Evolutionary conservation across 2,329 filamentous ascomycete species (phyloP).

Genomic region (Talaromyces sp.): DNA sequence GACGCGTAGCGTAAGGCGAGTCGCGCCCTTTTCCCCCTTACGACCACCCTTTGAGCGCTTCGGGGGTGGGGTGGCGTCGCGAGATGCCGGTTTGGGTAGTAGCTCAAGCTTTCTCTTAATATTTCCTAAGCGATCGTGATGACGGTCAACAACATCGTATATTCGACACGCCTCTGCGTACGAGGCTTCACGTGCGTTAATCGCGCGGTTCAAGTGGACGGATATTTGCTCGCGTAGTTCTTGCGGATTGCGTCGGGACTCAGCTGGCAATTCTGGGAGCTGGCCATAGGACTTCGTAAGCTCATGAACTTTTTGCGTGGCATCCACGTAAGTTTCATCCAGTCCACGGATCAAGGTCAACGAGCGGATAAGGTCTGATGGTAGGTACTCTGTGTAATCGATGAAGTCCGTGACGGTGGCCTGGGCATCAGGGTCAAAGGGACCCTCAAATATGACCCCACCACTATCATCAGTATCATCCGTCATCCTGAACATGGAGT

Average conservation of each 20-base stretch:
- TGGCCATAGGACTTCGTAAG: constrained; percentile 43
- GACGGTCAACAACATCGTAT: constrained; percentile 56
- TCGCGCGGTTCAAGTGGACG: constrained; percentile 51
- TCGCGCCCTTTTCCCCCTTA: constrained; percentile 34
- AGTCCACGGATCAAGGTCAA: constrained; percentile 56
- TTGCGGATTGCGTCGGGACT: constrained; percentile 50
- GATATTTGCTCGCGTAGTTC: constrained; percentile 56
- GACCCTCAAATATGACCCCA: constrained; percentile 45
- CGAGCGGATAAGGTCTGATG: constrained; percentile 61
- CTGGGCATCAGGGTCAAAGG: constrained; percentile 61
- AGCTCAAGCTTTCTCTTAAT: constrained; percentile 61
- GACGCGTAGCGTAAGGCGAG: constrained; percentile 43
- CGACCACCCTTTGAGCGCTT: constrained; percentile 42
- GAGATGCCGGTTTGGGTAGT: constrained; percentile 57
- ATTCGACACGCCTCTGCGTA: constrained; percentile 55
- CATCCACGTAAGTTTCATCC: constrained; percentile 44
- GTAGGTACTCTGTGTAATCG: constrained; percentile 66
- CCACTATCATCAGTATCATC: constrained; percentile 42
- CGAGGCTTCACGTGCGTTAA: constrained; percentile 54
- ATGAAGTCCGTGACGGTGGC: constrained; percentile 65
- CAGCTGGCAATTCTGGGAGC: constrained; percentile 50
- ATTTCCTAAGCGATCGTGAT: constrained; percentile 54
- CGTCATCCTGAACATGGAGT: constrained; percentile 31
- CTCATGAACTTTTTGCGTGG: constrained; percentile 40
- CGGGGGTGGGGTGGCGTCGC: constrained; percentile 49